A percentile compares a stretch with the other conserved stretches of the same genome.
Evolutionary conservation across 495 filamentous ascomycete species (phyloP).

Genomic region (Trichoderma reesei): DNA sequence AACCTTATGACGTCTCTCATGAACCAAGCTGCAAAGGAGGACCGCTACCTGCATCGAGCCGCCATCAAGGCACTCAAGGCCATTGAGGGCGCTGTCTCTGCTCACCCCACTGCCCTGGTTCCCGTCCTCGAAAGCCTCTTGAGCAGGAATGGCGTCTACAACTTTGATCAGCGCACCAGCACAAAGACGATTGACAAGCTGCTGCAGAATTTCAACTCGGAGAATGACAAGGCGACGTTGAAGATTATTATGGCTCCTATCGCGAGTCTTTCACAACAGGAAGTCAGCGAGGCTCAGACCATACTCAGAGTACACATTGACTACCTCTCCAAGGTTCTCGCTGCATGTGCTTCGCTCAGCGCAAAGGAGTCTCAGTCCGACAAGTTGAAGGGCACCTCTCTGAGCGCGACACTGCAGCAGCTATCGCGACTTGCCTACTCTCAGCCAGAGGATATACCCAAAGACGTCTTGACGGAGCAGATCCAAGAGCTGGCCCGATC

Average conservation of each 20-base stretch:
- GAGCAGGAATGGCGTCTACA: slow-evolving; percentile 55
- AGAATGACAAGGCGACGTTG: slow-evolving; percentile 37
- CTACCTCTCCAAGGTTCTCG: slow-evolving; percentile 28
- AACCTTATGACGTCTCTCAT: slow-evolving; percentile 75
- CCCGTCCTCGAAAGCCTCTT: slow-evolving; percentile 56
- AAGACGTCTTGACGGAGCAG: slow-evolving; percentile 36
- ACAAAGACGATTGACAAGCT: slow-evolving; percentile 80
- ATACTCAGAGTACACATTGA: slow-evolving; percentile 2
- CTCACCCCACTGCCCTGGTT: slow-evolving; percentile 49
- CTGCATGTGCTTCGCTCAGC: slow-evolving; percentile 15
- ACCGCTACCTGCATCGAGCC: slow-evolving; percentile 74
- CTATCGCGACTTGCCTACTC: slow-evolving; percentile 42
- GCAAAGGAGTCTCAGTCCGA: slow-evolving; percentile 5
- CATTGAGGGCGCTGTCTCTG: slow-evolving; percentile 55
- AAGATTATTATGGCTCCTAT: slow-evolving; percentile 19
- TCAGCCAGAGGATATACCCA: slow-evolving; percentile 22
- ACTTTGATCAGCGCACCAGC: slow-evolving; percentile 80
- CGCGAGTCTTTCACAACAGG: slow-evolving; percentile 15
- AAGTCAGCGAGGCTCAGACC: neutral
- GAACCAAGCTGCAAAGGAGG: slow-evolving; percentile 75
- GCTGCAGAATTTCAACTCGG: slow-evolving; percentile 48
- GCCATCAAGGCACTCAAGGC: slow-evolving; percentile 62
- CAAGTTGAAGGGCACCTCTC: slow-evolving; percentile 20
- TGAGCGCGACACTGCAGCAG: slow-evolving; percentile 32
- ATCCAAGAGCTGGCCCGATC: slow-evolving; percentile 61